Percentiles rank a stretch among this genome's conserved stretches.
phyloP scores from a whole-genome alignment of 2,329 filamentous ascomycete species.

The Trichoderma aggressivum region DNA sequence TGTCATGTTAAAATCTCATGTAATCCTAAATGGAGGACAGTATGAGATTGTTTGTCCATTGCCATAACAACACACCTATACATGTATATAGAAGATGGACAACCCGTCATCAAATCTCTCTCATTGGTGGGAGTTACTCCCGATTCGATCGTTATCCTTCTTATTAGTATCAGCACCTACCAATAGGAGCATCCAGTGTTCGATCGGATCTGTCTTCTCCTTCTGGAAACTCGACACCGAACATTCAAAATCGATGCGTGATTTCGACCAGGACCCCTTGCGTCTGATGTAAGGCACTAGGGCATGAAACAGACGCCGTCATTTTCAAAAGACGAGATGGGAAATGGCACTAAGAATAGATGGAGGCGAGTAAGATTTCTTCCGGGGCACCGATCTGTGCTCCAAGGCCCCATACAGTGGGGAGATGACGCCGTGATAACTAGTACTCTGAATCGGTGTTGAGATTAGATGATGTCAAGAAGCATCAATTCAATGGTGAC shows the following conservation, averaged over 20 bases:
- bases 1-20: neutral
- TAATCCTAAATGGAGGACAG: neutral
- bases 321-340: constrained; percentile 2
- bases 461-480: neutral
- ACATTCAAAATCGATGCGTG: neutral
- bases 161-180: neutral
- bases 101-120: neutral
- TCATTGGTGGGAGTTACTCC: neutral
- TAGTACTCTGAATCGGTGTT: neutral
- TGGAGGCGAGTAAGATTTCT: neutral
- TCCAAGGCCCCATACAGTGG: neutral
- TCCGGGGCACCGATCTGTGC: neutral
- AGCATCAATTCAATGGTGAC: neutral
- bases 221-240: neutral
- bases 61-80: neutral
- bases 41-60: neutral
- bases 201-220: neutral
- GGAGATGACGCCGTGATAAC: neutral
- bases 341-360: neutral
- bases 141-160: neutral
- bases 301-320: constrained; percentile 22
- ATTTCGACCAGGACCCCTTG: neutral
- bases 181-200: neutral
- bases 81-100: neutral
- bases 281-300: constrained; percentile 1